Percentiles rank a stretch among this genome's conserved stretches.
Conservation (phyloP, 2,329 filamentous ascomycete genomes). For the Botrytis fabae region DNA sequence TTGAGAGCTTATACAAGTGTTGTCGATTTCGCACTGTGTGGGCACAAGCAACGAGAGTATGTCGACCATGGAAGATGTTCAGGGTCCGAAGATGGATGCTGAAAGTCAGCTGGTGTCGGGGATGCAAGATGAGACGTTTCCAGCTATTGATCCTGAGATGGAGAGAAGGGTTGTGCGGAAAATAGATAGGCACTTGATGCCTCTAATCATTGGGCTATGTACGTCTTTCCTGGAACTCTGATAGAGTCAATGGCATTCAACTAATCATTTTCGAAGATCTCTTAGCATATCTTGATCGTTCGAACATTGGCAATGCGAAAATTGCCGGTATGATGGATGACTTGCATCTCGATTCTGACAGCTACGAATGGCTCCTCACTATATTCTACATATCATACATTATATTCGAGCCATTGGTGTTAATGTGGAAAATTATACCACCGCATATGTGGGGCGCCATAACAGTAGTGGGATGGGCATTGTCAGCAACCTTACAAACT, state of each 20-base stretch:
- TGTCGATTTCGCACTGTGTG: background rate
- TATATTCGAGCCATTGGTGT: conserved; percentile 43
- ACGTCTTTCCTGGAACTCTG: background rate
- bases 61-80: background rate
- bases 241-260: background rate
- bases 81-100: background rate
- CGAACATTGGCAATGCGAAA: conserved; percentile 55
- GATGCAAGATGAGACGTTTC: background rate
- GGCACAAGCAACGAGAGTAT: background rate
- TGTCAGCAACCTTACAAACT: conserved; percentile 47
- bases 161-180: conserved; percentile 56
- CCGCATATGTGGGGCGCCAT: conserved; percentile 44
- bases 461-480: conserved; percentile 42
- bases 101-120: background rate
- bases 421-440: conserved; percentile 44
- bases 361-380: conserved; percentile 45
- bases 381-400: conserved; percentile 46
- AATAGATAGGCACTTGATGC: conserved; percentile 60
- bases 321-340: conserved; percentile 55
- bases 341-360: conserved; percentile 48
- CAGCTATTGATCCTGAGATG: conserved; percentile 25
- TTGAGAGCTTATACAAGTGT: background rate
- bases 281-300: conserved; percentile 50
- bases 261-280: conserved; percentile 42
- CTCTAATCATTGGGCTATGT: conserved; percentile 31